Evolutionary conservation across 345 rosid species (phyloP), one percentile per base, ranked within the genome.

Genomic region (Stellera chamaejasme): DNA sequence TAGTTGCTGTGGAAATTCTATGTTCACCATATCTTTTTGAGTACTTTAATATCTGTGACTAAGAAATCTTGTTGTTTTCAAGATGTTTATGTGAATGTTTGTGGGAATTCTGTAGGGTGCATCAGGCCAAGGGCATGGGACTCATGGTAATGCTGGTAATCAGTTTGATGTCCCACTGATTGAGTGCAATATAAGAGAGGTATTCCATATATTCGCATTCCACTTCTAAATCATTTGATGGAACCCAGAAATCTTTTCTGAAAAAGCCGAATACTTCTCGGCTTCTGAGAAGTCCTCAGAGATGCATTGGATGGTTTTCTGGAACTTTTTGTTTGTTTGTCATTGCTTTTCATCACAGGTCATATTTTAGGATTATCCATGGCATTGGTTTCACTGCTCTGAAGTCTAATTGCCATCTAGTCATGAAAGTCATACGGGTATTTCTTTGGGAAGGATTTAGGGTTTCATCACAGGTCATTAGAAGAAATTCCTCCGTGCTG

Each of bases 161-260:
- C 68, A 62, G 69, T 69, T 74, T 60, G 77, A 70, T 68, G 66
- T 66, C 68, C 78, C 81, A 61, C 67, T 85, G 64, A 66, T 82
- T 76, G 82, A 72, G 52, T 50, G 67, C 48, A 54, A 6, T 55
- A 67, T 65, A 25, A 56, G 72, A 67, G 77, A 82, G 84, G 88
- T 77, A 79, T 52, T 63, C 45, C 64, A 59, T 61, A 59, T 60
- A 27, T 56, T 53, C 15, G n/a, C 13, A 4, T 46, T 12, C 1
- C 27, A 15, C 52, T 14, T 27, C 10, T 45, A 26, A 52, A 46
- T 23, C 3, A 53, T n/a, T 2, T 28, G 52, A 15, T 12, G 45
- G 52, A 45, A 52, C 45, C 19, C 28, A 25, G 23, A 32, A 32
- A 5, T 8, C 39, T 32, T 32, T 5, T 5, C 39, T 32, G 9